A percentile compares a stretch with the other conserved stretches of the same genome.
Conservation (phyloP, 768 basidiomycete species). For the Baorangia bicolor region DNA sequence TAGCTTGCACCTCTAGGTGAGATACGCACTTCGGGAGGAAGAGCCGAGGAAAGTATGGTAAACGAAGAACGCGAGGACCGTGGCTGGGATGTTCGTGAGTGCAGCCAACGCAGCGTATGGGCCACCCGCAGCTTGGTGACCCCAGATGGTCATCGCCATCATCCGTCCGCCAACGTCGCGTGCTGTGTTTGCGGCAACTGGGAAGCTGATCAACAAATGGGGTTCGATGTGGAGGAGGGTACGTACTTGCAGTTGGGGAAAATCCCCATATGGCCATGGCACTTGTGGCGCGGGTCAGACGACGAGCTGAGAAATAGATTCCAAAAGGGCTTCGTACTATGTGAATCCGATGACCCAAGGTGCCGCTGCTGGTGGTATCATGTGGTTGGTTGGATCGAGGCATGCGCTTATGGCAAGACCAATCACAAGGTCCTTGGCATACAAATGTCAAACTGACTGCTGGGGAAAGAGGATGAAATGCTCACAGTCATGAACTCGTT, state of each 20-base stretch:
- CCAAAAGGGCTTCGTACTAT: constrained; percentile 47
- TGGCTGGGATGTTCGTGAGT: constrained; percentile 66
- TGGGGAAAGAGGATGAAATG: background rate
- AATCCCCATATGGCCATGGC: constrained; percentile 62
- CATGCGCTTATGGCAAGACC: constrained; percentile 24
- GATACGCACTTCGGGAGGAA: constrained; percentile 52
- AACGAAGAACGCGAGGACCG: constrained; percentile 48
- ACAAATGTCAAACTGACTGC: background rate
- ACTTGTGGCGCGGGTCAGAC: constrained; percentile 33
- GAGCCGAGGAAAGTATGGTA: constrained; percentile 61
- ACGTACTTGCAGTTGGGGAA: constrained; percentile 45
- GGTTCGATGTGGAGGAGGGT: background rate
- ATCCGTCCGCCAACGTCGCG: constrained; percentile 68
- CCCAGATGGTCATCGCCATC: constrained; percentile 63
- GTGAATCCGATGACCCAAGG: constrained; percentile 56
- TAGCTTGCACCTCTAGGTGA: background rate
- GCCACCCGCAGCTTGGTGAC: constrained; percentile 48
- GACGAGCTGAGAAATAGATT: background rate
- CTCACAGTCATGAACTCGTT: constrained; percentile 41
- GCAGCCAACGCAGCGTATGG: constrained; percentile 62
- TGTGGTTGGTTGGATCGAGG: constrained; percentile 53
- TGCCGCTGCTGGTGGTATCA: constrained; percentile 50
- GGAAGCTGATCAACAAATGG: background rate
- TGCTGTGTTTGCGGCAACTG: constrained; percentile 64
- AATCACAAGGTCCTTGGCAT: constrained; percentile 15